phyloP scores from a whole-genome alignment of 2,329 filamentous ascomycete species.

The Aspergillus costaricaensis region DNA sequence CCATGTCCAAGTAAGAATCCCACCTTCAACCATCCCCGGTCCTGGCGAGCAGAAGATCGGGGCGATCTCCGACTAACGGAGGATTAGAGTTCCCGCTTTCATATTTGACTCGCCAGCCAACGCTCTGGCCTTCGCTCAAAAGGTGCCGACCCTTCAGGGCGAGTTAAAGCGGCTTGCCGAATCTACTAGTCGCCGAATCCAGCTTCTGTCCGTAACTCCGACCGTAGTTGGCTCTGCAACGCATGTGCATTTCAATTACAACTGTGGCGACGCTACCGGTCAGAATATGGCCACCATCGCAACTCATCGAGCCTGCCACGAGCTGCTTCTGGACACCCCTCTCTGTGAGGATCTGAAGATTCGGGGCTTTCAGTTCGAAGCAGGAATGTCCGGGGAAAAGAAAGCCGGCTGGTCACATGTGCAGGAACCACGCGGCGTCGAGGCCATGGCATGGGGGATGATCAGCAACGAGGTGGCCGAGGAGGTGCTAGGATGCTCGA shows the following conservation, averaged over 20 bases:
- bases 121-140: constrained; percentile 20
- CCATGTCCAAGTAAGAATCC: constrained; percentile 19
- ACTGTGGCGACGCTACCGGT: constrained; percentile 30
- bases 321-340: neutral
- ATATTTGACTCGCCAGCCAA: constrained; percentile 20
- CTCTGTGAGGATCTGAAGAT: neutral
- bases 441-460: constrained; percentile 29
- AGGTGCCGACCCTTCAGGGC: neutral
- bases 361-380: constrained; percentile 18
- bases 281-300: constrained; percentile 37
- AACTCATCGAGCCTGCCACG: constrained; percentile 27
- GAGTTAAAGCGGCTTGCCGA: neutral
- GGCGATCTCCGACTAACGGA: neutral
- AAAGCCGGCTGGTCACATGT: constrained; percentile 28
- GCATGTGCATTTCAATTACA: constrained; percentile 27
- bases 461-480: constrained; percentile 20
- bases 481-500: constrained; percentile 20
- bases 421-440: constrained; percentile 23
- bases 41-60: too few relatives aligned
- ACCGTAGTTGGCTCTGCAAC: constrained; percentile 25
- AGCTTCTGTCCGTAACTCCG: constrained; percentile 14
- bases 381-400: constrained; percentile 29
- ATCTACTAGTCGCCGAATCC: constrained; percentile 4
- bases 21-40: too few relatives aligned
- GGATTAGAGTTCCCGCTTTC: constrained; percentile 22